phyloP scores from a whole-genome alignment of 2,329 filamentous ascomycete species.

The Trichoderma sp. region DNA sequence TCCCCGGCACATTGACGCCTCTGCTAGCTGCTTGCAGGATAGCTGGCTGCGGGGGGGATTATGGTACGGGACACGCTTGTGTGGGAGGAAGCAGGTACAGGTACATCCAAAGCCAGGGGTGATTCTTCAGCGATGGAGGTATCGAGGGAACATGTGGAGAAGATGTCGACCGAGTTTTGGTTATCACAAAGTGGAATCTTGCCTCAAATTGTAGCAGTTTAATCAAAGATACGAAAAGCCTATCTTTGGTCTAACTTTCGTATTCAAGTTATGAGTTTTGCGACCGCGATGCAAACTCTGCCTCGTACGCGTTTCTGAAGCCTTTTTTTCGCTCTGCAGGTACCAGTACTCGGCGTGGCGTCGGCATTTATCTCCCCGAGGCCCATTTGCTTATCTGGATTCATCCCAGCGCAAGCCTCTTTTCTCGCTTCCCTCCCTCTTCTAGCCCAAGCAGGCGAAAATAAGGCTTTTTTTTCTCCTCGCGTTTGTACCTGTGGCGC shows the following conservation, averaged over 20 bases:
- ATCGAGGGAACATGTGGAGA: not conserved
- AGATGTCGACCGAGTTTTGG: not conserved
- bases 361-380: constrained; percentile 19
- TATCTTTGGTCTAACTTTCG: not conserved
- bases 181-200: not conserved
- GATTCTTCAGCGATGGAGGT: not conserved
- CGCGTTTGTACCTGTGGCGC: not conserved
- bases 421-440: not conserved
- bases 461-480: not conserved
- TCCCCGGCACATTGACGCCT: constrained; percentile 25
- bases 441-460: not conserved
- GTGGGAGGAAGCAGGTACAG: constrained; percentile 1
- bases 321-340: not conserved
- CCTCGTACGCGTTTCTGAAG: not conserved
- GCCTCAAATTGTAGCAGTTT: not conserved
- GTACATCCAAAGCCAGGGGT: not conserved
- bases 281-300: not conserved
- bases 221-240: constrained; percentile 1
- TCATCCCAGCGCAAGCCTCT: constrained; percentile 3
- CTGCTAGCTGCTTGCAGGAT: constrained; percentile 22
- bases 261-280: not conserved
- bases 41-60: constrained; percentile 14
- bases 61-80: not conserved
- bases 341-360: constrained; percentile 8
- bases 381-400: constrained; percentile 10